Conservation (phyloP, 2,329 filamentous ascomycete genomes). For the Aspergillus sp. region DNA sequence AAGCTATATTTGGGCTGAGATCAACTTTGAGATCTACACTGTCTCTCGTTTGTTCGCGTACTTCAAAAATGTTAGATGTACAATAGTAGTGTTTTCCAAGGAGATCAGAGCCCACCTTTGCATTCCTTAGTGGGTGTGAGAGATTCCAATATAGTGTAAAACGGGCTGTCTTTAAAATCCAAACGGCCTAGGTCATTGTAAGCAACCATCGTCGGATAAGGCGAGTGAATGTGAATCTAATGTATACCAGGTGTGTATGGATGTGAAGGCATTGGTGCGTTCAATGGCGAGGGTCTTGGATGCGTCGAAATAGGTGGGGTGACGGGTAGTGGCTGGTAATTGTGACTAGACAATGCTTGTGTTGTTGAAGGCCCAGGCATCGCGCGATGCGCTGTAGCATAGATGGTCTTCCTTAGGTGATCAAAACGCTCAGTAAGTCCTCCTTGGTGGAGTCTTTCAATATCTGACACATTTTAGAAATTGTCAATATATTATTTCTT, state of each 20-base stretch:
- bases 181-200: constrained; percentile 42
- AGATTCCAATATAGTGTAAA: constrained; percentile 66
- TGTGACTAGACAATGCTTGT: constrained; percentile 16
- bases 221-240: constrained; percentile 1
- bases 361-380: constrained; percentile 23
- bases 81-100: constrained; percentile 8
- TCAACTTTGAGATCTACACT: constrained; percentile 56
- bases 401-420: constrained; percentile 27
- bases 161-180: constrained; percentile 73
- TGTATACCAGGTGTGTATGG: constrained; percentile 23
- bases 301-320: constrained; percentile 21
- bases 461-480: constrained; percentile 11
- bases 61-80: constrained; percentile 35
- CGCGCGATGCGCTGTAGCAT: constrained; percentile 20
- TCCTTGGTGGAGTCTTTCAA: constrained; percentile 20
- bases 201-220: constrained; percentile 5
- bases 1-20: constrained; percentile 50
- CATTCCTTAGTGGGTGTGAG: constrained; percentile 64
- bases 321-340: constrained; percentile 19
- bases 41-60: constrained; percentile 56
- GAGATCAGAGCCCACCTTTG: constrained; percentile 56
- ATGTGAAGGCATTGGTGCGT: constrained; percentile 27
- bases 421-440: constrained; percentile 25
- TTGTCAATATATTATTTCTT: background rate
- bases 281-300: constrained; percentile 20